Conservation (phyloP, 2,329 filamentous ascomycete genomes). For the Cordyceps cateniannulata region DNA sequence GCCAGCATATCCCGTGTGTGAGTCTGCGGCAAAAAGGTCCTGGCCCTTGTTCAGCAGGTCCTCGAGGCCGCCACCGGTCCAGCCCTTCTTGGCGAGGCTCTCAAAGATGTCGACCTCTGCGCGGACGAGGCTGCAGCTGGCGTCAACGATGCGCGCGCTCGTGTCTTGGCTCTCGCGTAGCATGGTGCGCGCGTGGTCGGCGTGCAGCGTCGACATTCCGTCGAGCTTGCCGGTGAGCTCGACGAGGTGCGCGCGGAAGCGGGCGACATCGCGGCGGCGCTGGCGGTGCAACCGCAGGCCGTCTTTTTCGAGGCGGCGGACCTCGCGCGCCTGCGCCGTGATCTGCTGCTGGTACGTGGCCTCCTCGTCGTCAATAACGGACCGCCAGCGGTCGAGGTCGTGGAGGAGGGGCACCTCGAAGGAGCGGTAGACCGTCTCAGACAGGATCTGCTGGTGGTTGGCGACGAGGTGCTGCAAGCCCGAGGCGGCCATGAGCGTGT, state of each 20-base stretch:
- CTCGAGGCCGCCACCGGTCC: conserved; percentile 60
- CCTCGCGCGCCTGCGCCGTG: conserved; percentile 50
- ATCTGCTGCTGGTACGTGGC: conserved; percentile 51
- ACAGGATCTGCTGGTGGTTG: conserved; percentile 65
- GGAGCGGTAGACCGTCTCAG: conserved; percentile 60
- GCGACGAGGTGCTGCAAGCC: conserved; percentile 62
- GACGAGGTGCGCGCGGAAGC: conserved; percentile 57
- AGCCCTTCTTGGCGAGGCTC: conserved; percentile 58
- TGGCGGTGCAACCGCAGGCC: conserved; percentile 56
- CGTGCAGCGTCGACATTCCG: conserved; percentile 54
- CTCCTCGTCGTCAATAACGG: conserved; percentile 58
- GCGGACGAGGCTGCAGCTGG: conserved; percentile 57
- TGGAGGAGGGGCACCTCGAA: conserved; percentile 66
- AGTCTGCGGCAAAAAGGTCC: conserved; percentile 50
- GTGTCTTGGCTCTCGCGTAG: conserved; percentile 60
- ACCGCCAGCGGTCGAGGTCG: conserved; percentile 60
- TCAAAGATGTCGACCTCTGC: conserved; percentile 68
- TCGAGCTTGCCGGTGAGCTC: conserved; percentile 57
- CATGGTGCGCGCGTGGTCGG: conserved; percentile 51
- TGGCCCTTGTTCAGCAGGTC: conserved; percentile 58
- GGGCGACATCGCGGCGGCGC: conserved; percentile 52
- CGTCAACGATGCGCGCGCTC: conserved; percentile 55
- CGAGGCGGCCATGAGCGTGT: conserved; percentile 54
- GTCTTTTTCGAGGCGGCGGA: conserved; percentile 58
- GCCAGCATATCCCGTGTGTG: conserved; percentile 19